Conservation (phyloP, 768 basidiomycete genomes). For the Pilatotrama ljubarskyi region DNA sequence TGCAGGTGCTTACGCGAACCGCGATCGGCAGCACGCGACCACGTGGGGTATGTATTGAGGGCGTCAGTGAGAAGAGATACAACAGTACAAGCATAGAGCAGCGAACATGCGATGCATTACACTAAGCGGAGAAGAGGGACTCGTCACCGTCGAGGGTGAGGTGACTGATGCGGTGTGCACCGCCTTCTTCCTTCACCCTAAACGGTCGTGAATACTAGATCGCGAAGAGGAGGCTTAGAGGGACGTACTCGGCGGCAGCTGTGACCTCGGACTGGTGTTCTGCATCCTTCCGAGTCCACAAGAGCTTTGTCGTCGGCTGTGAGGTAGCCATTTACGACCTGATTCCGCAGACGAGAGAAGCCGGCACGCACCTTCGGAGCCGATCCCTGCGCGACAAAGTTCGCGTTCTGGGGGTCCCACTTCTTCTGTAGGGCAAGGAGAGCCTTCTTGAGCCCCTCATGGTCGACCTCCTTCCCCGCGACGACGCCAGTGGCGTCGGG, state of each 20-base stretch:
- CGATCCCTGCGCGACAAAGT: slow-evolving; percentile 14
- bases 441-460: slow-evolving; percentile 28
- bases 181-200: slow-evolving; percentile 26
- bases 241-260: slow-evolving; percentile 26
- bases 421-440: slow-evolving; percentile 31
- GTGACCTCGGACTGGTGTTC: slow-evolving; percentile 17
- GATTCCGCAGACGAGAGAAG: background rate
- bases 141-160: slow-evolving; percentile 27
- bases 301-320: slow-evolving; percentile 23
- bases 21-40: too few species aligned
- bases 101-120: background rate
- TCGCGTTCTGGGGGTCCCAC: slow-evolving; percentile 23
- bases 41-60: too few species aligned
- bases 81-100: background rate
- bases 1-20: too few species aligned
- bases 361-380: slow-evolving; percentile 7
- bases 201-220: background rate
- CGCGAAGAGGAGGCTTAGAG: background rate
- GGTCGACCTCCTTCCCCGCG: slow-evolving; percentile 26
- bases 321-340: background rate
- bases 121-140: slow-evolving; percentile 13
- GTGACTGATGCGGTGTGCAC: slow-evolving; percentile 20
- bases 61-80: background rate
- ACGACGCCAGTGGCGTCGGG: slow-evolving; percentile 26
- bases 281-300: slow-evolving; percentile 22